Evolutionary conservation across 306 rosid species (phyloP).

Genomic region (Castanospermum australe): DNA sequence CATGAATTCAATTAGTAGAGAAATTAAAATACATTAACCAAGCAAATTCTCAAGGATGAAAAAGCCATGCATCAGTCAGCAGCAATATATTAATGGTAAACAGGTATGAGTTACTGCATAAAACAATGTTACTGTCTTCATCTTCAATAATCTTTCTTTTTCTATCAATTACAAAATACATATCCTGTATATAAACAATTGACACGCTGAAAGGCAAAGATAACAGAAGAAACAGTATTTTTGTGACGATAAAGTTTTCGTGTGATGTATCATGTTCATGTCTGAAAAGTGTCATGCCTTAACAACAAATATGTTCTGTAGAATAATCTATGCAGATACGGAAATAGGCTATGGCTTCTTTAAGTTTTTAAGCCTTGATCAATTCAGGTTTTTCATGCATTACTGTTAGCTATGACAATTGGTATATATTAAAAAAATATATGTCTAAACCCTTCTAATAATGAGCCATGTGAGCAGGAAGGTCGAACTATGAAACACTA

Average conservation of each 20-base stretch:
- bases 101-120: background rate
- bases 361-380: background rate
- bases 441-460: background rate
- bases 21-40: background rate
- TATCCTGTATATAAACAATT: background rate
- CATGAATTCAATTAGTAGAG: conserved; percentile 30
- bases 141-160: background rate
- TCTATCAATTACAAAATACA: background rate
- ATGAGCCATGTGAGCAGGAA: background rate
- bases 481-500: background rate
- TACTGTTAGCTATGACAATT: background rate
- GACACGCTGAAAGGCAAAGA: conserved; percentile 4
- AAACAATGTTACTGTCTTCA: background rate
- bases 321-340: background rate
- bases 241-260: too few relatives aligned
- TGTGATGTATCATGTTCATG: too few relatives aligned
- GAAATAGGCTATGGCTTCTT: background rate
- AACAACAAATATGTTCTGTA: background rate
- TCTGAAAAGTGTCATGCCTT: background rate
- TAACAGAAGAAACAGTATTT: too few relatives aligned
- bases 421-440: background rate
- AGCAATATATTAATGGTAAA: background rate
- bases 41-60: background rate
- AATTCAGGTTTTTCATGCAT: background rate
- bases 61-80: background rate